phyloP scores from a whole-genome alignment of 306 rosid species.

The Inga oerstediana region DNA sequence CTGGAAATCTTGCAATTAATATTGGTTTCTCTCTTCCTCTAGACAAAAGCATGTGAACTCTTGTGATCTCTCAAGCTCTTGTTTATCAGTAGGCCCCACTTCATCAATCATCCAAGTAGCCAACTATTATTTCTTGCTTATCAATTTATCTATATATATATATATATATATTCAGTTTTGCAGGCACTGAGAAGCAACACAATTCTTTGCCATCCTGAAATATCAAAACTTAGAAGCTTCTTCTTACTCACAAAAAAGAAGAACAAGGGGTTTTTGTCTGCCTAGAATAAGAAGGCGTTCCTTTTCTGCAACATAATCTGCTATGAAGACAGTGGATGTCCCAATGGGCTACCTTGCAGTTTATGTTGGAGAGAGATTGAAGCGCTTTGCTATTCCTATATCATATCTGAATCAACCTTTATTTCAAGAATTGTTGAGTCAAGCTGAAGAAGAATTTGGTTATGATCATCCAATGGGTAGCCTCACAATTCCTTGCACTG shows the following conservation, averaged over 20 bases:
- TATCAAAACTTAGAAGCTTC: background rate
- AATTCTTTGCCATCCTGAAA: slow-evolving; percentile 22
- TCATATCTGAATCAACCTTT: background rate
- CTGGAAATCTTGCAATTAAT: background rate
- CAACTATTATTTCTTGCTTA: background rate
- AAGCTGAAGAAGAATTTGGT: background rate
- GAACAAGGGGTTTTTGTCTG: slow-evolving; percentile 35
- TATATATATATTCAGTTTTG: background rate
- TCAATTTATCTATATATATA: slow-evolving; percentile 38
- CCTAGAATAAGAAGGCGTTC: slow-evolving; percentile 23
- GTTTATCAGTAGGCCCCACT: slow-evolving; percentile 27
- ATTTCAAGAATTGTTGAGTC: background rate
- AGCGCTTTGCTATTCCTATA: background rate
- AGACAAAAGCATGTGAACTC: slow-evolving; percentile 47
- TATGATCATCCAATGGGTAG: background rate
- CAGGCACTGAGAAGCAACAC: slow-evolving; percentile 25
- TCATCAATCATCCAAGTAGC: background rate
- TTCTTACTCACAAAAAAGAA: background rate
- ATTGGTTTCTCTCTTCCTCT: background rate
- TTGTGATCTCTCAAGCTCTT: background rate
- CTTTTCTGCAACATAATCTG: background rate
- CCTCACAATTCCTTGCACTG: background rate
- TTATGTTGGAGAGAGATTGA: background rate
- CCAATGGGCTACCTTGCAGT: background rate
- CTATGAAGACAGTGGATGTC: slow-evolving; percentile 17